Percentiles rank a stretch among this genome's conserved stretches.
Conservation (phyloP, 108 stramenopile species). For the Nitzschia inconspicua region DNA sequence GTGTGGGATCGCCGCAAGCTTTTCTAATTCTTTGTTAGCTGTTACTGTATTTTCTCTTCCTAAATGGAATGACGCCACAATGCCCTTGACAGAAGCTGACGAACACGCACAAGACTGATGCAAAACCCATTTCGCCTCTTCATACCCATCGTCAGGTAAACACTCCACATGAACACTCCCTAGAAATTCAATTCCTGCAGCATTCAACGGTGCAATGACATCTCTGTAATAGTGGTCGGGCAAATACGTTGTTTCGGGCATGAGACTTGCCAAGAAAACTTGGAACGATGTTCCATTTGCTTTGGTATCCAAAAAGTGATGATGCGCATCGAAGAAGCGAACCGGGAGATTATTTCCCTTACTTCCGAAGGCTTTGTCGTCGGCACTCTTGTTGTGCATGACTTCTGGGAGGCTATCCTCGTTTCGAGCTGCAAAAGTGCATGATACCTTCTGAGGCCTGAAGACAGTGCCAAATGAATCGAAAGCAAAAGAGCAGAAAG, state of each 20-base stretch:
- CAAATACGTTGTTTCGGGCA: conserved; percentile 30
- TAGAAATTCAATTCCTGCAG: conserved; percentile 32
- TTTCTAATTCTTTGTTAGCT: conserved; percentile 36
- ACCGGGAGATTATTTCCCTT: conserved; percentile 33
- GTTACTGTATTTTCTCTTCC: conserved; percentile 34
- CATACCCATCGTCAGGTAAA: conserved; percentile 58
- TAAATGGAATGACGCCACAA: conserved; percentile 66
- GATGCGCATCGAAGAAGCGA: conserved; percentile 65
- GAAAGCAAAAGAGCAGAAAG: too few relatives aligned
- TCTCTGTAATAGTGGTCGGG: conserved; percentile 53
- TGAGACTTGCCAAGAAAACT: conserved; percentile 36
- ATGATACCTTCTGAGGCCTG: too few relatives aligned
- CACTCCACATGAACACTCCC: conserved; percentile 68
- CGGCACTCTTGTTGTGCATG: too few relatives aligned
- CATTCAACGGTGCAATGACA: conserved; percentile 32
- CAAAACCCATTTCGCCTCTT: conserved; percentile 63
- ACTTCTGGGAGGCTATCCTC: too few relatives aligned
- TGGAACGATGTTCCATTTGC: conserved; percentile 38
- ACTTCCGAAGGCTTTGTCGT: too few relatives aligned
- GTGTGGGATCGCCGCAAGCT: conserved; percentile 19
- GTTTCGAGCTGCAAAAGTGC: too few relatives aligned
- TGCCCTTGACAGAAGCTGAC: conserved; percentile 38
- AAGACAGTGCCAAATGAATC: too few relatives aligned
- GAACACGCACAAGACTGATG: conserved; percentile 3
- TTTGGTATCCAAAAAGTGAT: conserved; percentile 68